Evolutionary conservation across 305 asterid genomes (phyloP).

Genomic region (Solanum chacoense): DNA sequence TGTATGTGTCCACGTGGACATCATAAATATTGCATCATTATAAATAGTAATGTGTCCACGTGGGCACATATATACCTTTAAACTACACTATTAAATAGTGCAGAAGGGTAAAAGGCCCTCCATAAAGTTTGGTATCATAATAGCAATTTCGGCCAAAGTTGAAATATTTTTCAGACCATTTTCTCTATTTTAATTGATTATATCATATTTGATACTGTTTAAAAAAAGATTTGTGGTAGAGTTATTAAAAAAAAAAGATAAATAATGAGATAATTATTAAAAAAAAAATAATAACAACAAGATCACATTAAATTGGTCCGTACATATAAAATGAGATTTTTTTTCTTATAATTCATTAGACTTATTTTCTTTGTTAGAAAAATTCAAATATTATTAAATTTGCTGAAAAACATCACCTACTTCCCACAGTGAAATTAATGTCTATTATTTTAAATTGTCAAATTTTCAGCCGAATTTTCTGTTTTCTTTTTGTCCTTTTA

Average conservation of each 20-base stretch:
- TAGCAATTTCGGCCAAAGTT: too few species aligned
- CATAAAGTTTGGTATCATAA: too few species aligned
- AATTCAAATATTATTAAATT: background rate
- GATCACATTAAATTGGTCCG: background rate
- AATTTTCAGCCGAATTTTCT: background rate
- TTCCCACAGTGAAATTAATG: background rate
- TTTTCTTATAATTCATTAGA: background rate
- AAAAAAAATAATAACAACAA: background rate
- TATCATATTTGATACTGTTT: background rate
- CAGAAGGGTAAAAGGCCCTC: too few species aligned
- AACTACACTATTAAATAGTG: too few species aligned
- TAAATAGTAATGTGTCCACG: too few species aligned
- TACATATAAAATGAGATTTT: background rate
- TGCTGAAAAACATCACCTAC: background rate
- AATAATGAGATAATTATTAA: background rate
- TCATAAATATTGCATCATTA: too few species aligned
- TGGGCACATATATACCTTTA: too few species aligned
- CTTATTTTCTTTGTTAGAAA: background rate
- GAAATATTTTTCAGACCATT: too few species aligned
- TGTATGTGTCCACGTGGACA: too few species aligned
- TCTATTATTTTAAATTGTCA: background rate
- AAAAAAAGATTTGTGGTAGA: background rate
- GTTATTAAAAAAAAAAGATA: background rate
- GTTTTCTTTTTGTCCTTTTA: background rate
- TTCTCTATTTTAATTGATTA: too few species aligned